Conservation (phyloP, 2,329 filamentous ascomycete species). For the Colletotrichum coccodes region DNA sequence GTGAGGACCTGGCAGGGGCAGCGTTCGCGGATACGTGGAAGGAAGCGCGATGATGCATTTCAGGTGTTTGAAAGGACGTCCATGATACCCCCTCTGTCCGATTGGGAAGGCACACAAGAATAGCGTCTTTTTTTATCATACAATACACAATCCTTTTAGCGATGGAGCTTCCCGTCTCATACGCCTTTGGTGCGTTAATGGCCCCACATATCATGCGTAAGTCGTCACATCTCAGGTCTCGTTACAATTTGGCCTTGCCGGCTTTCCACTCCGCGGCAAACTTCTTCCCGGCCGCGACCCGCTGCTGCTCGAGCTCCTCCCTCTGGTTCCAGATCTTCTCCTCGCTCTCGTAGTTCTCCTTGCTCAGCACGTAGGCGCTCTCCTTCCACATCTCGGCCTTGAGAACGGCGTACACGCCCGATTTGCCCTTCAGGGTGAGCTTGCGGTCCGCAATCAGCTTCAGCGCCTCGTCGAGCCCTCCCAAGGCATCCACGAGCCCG, state of each 20-base stretch:
- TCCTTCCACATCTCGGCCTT: constrained; percentile 83
- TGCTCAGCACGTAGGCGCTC: constrained; percentile 67
- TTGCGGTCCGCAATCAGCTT: constrained; percentile 67
- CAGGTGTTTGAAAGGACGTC: constrained; percentile 32
- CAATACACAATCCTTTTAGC: constrained; percentile 25
- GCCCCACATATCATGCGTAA: not conserved
- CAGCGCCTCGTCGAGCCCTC: constrained; percentile 72
- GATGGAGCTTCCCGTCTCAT: not conserved
- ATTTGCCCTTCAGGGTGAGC: constrained; percentile 69
- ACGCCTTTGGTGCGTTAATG: no score
- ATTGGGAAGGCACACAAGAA: constrained; percentile 32
- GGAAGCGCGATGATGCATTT: constrained; percentile 23
- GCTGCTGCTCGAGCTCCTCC: constrained; percentile 54
- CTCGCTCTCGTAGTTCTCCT: constrained; percentile 58
- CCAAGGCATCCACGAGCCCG: constrained; percentile 76
- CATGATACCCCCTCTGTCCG: constrained; percentile 36
- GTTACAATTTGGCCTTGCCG: constrained; percentile 48
- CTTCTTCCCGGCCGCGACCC: constrained; percentile 57
- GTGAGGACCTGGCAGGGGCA: not conserved
- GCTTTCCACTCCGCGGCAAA: constrained; percentile 57
- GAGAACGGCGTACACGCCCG: constrained; percentile 75
- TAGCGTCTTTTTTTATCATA: constrained; percentile 30
- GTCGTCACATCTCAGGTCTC: not conserved
- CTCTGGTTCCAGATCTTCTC: constrained; percentile 59
- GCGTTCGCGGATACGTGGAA: not conserved